phyloP scores from a whole-genome alignment of 1,284 basidiomycete species.

The Fereydounia khargensis region DNA sequence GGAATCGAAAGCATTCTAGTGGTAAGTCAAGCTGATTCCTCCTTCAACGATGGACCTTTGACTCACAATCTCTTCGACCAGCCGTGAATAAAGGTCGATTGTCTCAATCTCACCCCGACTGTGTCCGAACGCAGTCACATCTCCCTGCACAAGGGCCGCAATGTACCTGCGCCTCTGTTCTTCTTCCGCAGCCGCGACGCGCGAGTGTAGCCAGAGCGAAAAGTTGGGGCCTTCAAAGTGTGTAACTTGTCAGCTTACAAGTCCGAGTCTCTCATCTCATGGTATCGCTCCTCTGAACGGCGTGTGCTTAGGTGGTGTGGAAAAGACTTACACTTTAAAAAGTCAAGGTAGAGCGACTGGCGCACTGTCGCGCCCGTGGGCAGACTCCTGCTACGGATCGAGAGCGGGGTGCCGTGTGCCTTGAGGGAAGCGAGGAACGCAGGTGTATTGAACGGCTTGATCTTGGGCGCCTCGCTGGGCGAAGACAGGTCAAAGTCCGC shows the following conservation, averaged over 20 bases:
- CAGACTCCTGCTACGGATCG: slow-evolving; percentile 49
- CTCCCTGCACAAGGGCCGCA: slow-evolving; percentile 36
- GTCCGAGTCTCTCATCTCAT: not conserved
- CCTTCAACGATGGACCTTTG: no score
- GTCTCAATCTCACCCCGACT: slow-evolving; percentile 42
- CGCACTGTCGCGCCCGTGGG: slow-evolving; percentile 42
- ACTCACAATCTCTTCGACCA: slow-evolving; percentile 41
- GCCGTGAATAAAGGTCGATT: slow-evolving; percentile 40
- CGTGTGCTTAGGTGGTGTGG: no score
- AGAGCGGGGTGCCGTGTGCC: slow-evolving; percentile 64
- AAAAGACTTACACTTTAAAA: slow-evolving; percentile 33
- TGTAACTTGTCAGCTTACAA: not conserved
- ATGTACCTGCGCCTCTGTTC: slow-evolving; percentile 46
- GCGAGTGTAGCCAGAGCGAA: slow-evolving; percentile 45
- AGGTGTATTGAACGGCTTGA: slow-evolving; percentile 71
- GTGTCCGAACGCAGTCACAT: slow-evolving; percentile 36
- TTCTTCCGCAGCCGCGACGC: slow-evolving; percentile 43
- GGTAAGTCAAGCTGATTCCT: not conserved
- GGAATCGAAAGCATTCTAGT: not conserved
- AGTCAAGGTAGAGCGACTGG: slow-evolving; percentile 47
- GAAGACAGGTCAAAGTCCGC: slow-evolving; percentile 33
- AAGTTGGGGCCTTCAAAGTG: slow-evolving; percentile 40
- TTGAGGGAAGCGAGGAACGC: slow-evolving; percentile 81
- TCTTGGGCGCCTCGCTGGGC: slow-evolving; percentile 34
- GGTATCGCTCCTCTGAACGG: no score